phyloP scores from a whole-genome alignment of 352 stramenopile species.

The Aphanomyces invadans region DNA sequence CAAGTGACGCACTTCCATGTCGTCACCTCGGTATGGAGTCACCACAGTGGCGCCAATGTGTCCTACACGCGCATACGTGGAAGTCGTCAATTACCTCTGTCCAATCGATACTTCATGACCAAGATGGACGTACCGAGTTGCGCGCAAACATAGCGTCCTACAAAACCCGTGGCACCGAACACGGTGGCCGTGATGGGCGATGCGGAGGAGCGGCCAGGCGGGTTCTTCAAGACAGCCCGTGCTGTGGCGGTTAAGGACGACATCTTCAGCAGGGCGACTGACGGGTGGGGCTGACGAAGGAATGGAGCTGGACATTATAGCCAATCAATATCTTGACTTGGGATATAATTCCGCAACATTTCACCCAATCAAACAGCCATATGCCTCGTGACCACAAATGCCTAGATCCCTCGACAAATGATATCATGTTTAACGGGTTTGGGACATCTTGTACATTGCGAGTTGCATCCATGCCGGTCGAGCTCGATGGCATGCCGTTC shows the following conservation, averaged over 20 bases:
- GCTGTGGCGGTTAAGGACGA: slow-evolving; percentile 74
- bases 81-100: neutral
- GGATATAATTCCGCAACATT: neutral
- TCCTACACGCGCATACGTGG: slow-evolving; percentile 35
- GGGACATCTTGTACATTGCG: neutral
- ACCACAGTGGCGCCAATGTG: slow-evolving; percentile 70
- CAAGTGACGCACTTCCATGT: slow-evolving; percentile 90
- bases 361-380: slow-evolving; percentile 13
- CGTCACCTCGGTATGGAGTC: slow-evolving; percentile 89
- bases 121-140: slow-evolving; percentile 74
- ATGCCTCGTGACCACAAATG: slow-evolving; percentile 16
- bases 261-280: slow-evolving; percentile 1
- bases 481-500: too few relatives aligned
- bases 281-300: neutral
- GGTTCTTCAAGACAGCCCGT: slow-evolving; percentile 66
- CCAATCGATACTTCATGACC: slow-evolving; percentile 22
- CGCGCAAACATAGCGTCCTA: slow-evolving; percentile 92
- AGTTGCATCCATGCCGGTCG: too few relatives aligned
- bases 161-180: slow-evolving; percentile 93
- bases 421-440: neutral
- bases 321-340: neutral
- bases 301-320: neutral
- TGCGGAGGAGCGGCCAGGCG: slow-evolving; percentile 55
- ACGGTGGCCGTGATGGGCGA: slow-evolving; percentile 89
- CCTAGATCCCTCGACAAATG: neutral